Conservation (phyloP, 2,329 filamentous ascomycete genomes). For the Davidsoniella virescens region DNA sequence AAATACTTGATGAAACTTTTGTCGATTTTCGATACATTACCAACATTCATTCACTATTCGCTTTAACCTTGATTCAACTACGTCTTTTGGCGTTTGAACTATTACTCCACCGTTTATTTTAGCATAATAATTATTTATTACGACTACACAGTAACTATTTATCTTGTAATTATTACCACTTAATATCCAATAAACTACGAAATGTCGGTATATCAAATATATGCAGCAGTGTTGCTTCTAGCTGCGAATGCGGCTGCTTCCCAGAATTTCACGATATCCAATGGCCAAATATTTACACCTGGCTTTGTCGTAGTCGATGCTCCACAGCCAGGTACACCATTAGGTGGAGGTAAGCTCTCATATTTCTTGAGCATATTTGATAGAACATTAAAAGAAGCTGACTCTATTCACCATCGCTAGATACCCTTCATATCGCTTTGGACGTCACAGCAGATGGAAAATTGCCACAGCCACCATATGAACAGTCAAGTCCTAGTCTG, state of each 20-base stretch:
- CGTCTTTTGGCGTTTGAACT: neutral
- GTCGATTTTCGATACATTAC: neutral
- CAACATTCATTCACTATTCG: too few species aligned
- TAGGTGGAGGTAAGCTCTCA: conserved; percentile 39
- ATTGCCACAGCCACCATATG: conserved; percentile 33
- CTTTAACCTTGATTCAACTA: too few species aligned
- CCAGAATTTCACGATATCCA: conserved; percentile 38
- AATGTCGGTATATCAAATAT: neutral
- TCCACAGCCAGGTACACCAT: conserved; percentile 46
- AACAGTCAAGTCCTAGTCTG: conserved; percentile 34
- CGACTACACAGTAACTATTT: too few species aligned
- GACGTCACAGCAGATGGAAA: conserved; percentile 51
- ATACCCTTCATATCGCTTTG: conserved; percentile 45
- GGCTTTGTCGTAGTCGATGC: conserved; percentile 51
- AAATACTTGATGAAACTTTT: neutral
- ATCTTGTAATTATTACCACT: too few species aligned
- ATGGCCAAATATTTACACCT: conserved; percentile 53
- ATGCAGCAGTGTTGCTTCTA: conserved; percentile 15
- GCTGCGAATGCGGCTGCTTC: conserved; percentile 19
- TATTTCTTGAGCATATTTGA: neutral
- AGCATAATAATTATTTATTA: too few species aligned
- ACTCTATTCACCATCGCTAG: conserved; percentile 19
- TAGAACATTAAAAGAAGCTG: conserved; percentile 1
- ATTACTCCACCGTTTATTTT: too few species aligned
- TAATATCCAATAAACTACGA: neutral